Conservation (phyloP, 2,329 filamentous ascomycete species). For the Lecanicillium sp. region DNA sequence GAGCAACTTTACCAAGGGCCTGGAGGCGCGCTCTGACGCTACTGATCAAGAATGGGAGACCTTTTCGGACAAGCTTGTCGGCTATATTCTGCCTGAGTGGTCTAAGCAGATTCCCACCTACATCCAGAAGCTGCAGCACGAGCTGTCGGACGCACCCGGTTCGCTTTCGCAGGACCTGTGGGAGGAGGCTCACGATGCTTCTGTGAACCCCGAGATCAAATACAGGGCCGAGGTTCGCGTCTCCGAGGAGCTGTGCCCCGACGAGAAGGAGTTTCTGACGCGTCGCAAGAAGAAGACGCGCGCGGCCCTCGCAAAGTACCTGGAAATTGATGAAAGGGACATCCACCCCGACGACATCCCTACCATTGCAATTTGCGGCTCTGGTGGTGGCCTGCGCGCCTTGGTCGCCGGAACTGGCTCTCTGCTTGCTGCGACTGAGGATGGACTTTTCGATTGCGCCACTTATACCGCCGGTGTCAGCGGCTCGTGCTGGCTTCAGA, state of each 20-base stretch:
- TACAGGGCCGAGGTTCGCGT: conserved; percentile 78
- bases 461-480: conserved; percentile 96
- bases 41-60: conserved; percentile 50
- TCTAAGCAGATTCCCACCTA: conserved; percentile 68
- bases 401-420: conserved; percentile 88
- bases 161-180: conserved; percentile 91
- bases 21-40: conserved; percentile 48
- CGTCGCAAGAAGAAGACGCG: conserved; percentile 64
- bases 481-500: conserved; percentile 92
- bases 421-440: conserved; percentile 74
- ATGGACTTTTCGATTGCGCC: conserved; percentile 85
- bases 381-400: conserved; percentile 83
- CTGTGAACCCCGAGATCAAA: conserved; percentile 78
- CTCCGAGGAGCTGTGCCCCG: conserved; percentile 71
- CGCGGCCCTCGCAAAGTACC: conserved; percentile 73
- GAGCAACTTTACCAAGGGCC: conserved; percentile 40
- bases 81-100: conserved; percentile 77
- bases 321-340: conserved; percentile 69
- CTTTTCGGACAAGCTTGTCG: conserved; percentile 56
- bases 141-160: conserved; percentile 80
- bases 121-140: conserved; percentile 75
- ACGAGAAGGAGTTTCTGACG: conserved; percentile 70
- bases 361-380: conserved; percentile 88
- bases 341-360: conserved; percentile 93
- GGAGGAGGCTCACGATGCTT: conserved; percentile 79